phyloP scores from a whole-genome alignment of 2,329 filamentous ascomycete genomes.

The Xylaria sp. region DNA sequence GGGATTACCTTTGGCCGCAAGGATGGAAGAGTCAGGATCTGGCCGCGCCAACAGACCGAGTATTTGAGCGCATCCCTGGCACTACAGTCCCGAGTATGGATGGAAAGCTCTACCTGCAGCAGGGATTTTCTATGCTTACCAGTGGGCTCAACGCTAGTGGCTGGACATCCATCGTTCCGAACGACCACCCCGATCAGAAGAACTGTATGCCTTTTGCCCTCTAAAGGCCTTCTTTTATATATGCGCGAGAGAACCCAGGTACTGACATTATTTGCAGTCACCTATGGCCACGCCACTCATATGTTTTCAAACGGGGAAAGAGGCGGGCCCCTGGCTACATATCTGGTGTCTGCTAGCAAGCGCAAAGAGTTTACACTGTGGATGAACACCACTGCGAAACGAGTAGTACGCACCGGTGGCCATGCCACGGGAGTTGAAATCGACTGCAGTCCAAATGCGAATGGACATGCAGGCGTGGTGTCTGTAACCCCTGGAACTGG shows the following conservation, averaged over 20 bases:
- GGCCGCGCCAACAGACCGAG: conserved; percentile 65
- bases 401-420: conserved; percentile 71
- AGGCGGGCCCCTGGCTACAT: conserved; percentile 76
- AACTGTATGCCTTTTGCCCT: conserved; percentile 60
- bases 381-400: conserved; percentile 72
- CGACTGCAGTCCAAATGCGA: conserved; percentile 60
- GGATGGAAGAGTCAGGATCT: conserved; percentile 77
- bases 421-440: conserved; percentile 74
- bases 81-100: conserved; percentile 74
- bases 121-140: conserved; percentile 71
- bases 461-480: conserved; percentile 68
- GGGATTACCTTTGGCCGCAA: conserved; percentile 76
- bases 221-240: background rate
- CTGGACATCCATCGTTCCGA: conserved; percentile 73
- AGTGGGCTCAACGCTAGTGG: conserved; percentile 69
- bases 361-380: conserved; percentile 75
- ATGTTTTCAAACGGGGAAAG: conserved; percentile 75
- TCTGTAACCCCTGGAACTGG: conserved; percentile 69
- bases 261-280: conserved; percentile 43
- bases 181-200: conserved; percentile 69
- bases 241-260: background rate
- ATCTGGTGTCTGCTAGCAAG: conserved; percentile 69
- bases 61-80: conserved; percentile 75
- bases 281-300: conserved; percentile 72
- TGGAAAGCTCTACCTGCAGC: conserved; percentile 71